Percentiles rank a stretch among this genome's conserved stretches.
These are phyloP conservation scores for Teunomyces aglyptinius DNA, from an alignment of 805 yeast genomes.

Conservation along the genomic window DNA sequence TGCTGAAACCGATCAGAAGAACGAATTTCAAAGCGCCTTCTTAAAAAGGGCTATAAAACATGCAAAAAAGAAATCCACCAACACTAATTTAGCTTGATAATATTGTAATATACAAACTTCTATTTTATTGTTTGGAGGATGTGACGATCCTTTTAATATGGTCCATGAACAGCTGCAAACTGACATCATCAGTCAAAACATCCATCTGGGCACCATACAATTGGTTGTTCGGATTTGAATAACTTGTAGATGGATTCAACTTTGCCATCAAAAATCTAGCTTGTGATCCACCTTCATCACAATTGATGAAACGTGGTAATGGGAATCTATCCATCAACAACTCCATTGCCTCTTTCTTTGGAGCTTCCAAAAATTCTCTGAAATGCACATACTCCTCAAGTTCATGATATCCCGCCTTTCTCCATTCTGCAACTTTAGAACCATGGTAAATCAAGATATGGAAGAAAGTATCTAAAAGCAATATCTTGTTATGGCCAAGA, in stretches of 20 bases:
- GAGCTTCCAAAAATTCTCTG: constrained; percentile 57
- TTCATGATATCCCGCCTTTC: constrained; percentile 61
- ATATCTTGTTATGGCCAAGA: constrained; percentile 53
- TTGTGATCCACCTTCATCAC: constrained; percentile 75
- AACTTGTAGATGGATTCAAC: constrained; percentile 63
- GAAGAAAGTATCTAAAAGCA: constrained; percentile 66
- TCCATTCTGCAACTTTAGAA: constrained; percentile 64
- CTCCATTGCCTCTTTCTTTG: constrained; percentile 64
- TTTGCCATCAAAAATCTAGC: constrained; percentile 70
- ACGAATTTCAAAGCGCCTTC: constrained; percentile 9
- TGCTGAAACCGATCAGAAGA: constrained; percentile 9
- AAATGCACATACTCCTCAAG: constrained; percentile 58
- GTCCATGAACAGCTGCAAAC: constrained; percentile 56
- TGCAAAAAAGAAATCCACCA: constrained; percentile 10
- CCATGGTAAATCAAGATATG: constrained; percentile 69
- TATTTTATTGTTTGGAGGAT: constrained; percentile 6
- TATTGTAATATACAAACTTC: background rate
- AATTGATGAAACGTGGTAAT: constrained; percentile 67
- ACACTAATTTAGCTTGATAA: background rate
- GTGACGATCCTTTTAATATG: constrained; percentile 43
- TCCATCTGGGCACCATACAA: constrained; percentile 25
- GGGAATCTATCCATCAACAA: constrained; percentile 67
- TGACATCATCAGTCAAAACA: constrained; percentile 59
- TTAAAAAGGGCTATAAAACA: constrained; percentile 13
- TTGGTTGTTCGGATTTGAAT: constrained; percentile 36